phyloP scores from a whole-genome alignment of 371 early-diverging fungal species.

The Rhizopus delemar region DNA sequence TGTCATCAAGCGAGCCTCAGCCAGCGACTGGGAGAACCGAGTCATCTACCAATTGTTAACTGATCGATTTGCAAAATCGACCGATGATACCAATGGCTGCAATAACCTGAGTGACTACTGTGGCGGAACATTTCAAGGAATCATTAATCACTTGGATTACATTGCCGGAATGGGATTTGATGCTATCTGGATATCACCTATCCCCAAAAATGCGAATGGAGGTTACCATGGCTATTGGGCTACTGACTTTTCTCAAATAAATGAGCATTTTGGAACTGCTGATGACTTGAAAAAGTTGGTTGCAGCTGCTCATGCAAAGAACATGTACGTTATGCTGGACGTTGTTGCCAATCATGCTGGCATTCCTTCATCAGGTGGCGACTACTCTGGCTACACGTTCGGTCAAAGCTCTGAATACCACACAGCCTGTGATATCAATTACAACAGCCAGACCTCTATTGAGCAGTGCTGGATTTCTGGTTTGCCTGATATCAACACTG shows the following conservation, averaged over 20 bases:
- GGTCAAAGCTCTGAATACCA: constrained; percentile 24
- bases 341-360: constrained; percentile 54
- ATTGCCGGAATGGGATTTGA: constrained; percentile 45
- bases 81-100: constrained; percentile 22
- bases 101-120: constrained; percentile 38
- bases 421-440: constrained; percentile 23
- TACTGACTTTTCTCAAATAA: constrained; percentile 32
- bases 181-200: constrained; percentile 52
- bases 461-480: constrained; percentile 33
- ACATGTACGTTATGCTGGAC: constrained; percentile 49
- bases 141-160: constrained; percentile 40
- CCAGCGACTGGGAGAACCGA: constrained; percentile 39
- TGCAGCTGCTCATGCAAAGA: constrained; percentile 31
- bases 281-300: constrained; percentile 40
- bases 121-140: constrained; percentile 46
- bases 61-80: constrained; percentile 40
- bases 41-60: constrained; percentile 50
- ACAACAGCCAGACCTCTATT: constrained; percentile 26
- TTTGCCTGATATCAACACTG: constrained; percentile 46
- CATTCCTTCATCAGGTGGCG: constrained; percentile 14
- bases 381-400: constrained; percentile 32
- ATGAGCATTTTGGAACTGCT: constrained; percentile 43
- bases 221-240: constrained; percentile 51
- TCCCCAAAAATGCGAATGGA: constrained; percentile 24
- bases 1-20: constrained; percentile 18